Evolutionary conservation across 352 stramenopile species (phyloP), one percentile per base, ranked within the genome.

Genomic region (Globisporangium cystogenes): DNA sequence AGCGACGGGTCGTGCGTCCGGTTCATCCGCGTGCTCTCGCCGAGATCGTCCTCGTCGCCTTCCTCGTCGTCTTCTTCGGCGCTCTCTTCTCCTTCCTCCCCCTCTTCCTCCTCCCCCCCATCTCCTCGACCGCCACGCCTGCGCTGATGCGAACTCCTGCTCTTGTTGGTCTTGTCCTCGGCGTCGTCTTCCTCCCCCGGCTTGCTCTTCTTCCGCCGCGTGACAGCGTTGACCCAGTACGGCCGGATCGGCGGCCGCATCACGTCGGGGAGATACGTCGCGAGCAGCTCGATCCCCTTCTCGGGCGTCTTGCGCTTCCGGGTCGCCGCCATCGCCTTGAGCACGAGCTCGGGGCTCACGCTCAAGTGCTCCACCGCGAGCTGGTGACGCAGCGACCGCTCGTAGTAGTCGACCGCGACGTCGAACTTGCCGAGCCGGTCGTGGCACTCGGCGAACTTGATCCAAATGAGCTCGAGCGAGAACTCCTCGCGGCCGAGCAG

Each of bases 391-490:
- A 95, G 72, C 0, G 79, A 65, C 54, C 86, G 86, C 45, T 93
- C 80, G 41, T 88, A 95, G 61, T 75, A 93, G 21, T 90, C 76
- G 10, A 95, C 70, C 3, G 84, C 82, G 36, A 89, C 67, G 14
- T 88, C 74, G 24, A 71, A 82, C 18, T 76, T 73, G 4, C 62
- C 62, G 14, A 90, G 60, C 8, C 82, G 75, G 20, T 89, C 76
- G 50, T 93, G 80, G 35, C 78, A 90, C 26, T 80, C 76, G 3
- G 82, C 82, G 46, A 76, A 92, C 55, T 87, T 88, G 53, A 86
- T 77, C 71, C 75, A 92, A 48, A 92, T 90, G 43, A 90, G 77
- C 54, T 94, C 83, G 11, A 87, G 54, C 1, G 75, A 65, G 53
- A 94, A 89, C 24, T 90, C 77, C 37, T 86, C 75, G 7, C 74